These are phyloP conservation scores for Endocladia muricata DNA, from an alignment of 31 red algal species.

Conservation along the genomic window DNA sequence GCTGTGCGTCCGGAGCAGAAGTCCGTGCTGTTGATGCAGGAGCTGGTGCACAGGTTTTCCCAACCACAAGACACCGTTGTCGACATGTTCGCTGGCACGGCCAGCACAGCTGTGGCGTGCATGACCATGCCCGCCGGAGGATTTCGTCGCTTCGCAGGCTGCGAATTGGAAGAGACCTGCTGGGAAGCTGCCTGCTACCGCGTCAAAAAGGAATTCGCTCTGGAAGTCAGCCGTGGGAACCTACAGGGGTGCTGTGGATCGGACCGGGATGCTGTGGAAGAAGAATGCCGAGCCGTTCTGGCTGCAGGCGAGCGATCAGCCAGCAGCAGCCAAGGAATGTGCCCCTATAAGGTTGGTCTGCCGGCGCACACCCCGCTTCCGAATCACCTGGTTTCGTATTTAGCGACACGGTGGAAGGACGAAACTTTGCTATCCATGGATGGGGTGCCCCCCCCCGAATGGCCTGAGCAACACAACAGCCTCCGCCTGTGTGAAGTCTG, in stretches of 20 bases:
- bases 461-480: conserved; percentile 4
- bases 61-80: conserved; percentile 4
- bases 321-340: background rate
- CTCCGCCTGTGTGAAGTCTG: background rate
- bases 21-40: background rate
- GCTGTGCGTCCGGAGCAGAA: conserved; percentile 23
- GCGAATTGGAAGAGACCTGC: conserved; percentile 24
- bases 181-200: background rate
- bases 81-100: conserved; percentile 10
- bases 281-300: background rate
- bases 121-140: background rate
- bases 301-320: background rate
- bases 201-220: background rate
- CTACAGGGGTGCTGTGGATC: background rate
- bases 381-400: no score
- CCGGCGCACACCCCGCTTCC: no score
- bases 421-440: no score
- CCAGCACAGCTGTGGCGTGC: conserved; percentile 17
- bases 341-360: background rate
- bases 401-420: no score
- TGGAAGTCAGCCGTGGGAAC: background rate
- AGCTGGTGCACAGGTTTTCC: background rate
- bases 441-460: no score
- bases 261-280: background rate
- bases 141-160: conserved; percentile 26